Percentiles rank a stretch among this genome's conserved stretches.
Evolutionary conservation across 2,329 filamentous ascomycete species (phyloP).

Genomic region (Pestalotiopsis sp.): DNA sequence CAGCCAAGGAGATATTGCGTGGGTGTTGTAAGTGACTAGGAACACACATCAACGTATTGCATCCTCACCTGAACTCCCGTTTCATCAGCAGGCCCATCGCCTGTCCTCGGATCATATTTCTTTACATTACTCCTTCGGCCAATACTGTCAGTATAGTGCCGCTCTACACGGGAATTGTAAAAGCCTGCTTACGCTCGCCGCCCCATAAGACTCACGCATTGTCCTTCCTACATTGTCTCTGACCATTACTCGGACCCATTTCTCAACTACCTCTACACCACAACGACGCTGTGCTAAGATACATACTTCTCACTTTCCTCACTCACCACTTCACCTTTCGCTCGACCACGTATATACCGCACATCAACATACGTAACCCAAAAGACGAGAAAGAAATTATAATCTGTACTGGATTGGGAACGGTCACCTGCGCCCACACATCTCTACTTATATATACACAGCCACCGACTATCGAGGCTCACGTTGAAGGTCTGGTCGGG

Average conservation of each 20-base stretch:
- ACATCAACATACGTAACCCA: background rate
- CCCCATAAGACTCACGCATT: slow-evolving; percentile 10
- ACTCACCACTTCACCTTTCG: background rate
- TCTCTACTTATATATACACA: background rate
- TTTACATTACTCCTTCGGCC: slow-evolving; percentile 1
- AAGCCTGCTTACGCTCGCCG: slow-evolving; percentile 10
- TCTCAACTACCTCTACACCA: background rate
- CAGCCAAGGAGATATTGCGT: slow-evolving; percentile 4
- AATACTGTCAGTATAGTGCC: slow-evolving; percentile 15
- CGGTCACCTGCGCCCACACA: background rate
- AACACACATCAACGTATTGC: slow-evolving; percentile 10
- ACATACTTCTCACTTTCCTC: background rate
- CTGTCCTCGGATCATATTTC: slow-evolving; percentile 18
- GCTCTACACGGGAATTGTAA: slow-evolving; percentile 8
- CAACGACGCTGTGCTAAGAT: background rate
- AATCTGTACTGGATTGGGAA: background rate
- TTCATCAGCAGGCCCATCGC: slow-evolving; percentile 10
- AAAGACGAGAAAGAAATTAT: background rate
- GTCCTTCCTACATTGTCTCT: background rate
- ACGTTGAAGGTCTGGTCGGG: background rate
- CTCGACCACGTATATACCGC: background rate
- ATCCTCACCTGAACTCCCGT: slow-evolving; percentile 14
- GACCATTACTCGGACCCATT: background rate
- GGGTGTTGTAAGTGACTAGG: slow-evolving; percentile 10
- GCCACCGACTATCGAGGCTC: background rate